phyloP scores from a whole-genome alignment of 257 asterid species.

The Plectranthus barbatus region DNA sequence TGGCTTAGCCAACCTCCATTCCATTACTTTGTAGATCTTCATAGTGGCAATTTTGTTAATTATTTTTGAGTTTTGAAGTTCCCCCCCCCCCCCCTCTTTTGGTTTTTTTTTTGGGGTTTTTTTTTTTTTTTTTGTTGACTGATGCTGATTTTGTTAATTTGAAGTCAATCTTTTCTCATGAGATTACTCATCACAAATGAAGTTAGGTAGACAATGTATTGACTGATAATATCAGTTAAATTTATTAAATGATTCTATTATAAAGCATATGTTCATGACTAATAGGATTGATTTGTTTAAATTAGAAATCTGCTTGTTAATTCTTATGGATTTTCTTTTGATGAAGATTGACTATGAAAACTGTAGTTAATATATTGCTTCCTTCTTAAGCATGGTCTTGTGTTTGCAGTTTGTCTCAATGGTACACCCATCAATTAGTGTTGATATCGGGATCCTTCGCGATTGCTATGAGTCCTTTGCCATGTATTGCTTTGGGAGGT shows the following conservation, averaged over 20 bases:
- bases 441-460: conserved; percentile 80
- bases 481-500: conserved; percentile 99
- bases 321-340: not conserved
- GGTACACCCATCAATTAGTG: conserved; percentile 78
- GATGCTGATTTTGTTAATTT: not conserved
- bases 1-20: not conserved
- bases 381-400: conserved; percentile 14
- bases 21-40: not conserved
- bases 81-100: not conserved
- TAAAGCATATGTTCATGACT: not conserved
- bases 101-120: too few species aligned
- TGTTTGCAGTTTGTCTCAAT: conserved; percentile 73
- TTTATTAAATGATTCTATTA: not conserved
- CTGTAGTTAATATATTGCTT: not conserved
- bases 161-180: not conserved
- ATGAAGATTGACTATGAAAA: conserved; percentile 1
- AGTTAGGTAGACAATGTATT: not conserved
- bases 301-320: conserved; percentile 7
- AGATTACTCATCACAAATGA: not conserved
- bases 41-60: not conserved
- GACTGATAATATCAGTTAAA: not conserved
- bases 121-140: not conserved
- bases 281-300: not conserved
- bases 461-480: conserved; percentile 98
- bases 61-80: not conserved